A percentile compares a stretch with the other conserved stretches of the same genome.
These are phyloP conservation scores for Biscogniauxia mediterranea DNA, from an alignment of 2,329 filamentous ascomycete genomes.

Conservation along the genomic window DNA sequence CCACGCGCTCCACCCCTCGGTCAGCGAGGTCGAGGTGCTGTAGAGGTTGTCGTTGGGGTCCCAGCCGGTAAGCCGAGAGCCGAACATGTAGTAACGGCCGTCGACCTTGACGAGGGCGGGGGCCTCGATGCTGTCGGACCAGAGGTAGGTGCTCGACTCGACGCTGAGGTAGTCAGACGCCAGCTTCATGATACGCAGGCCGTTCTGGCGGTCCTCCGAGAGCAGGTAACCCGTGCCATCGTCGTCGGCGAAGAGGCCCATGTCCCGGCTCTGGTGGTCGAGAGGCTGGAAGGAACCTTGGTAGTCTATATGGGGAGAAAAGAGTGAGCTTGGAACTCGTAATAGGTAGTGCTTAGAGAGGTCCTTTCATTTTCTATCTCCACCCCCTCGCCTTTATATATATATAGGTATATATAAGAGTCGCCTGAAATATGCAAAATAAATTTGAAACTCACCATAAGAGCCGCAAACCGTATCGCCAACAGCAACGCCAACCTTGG, in stretches of 20 bases:
- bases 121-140: slow-evolving; percentile 54
- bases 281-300: slow-evolving; percentile 40
- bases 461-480: slow-evolving; percentile 57
- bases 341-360: no score
- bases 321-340: background rate
- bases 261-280: slow-evolving; percentile 52
- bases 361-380: no score
- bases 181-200: slow-evolving; percentile 55
- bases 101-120: slow-evolving; percentile 61
- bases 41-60: slow-evolving; percentile 63
- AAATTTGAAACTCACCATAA: slow-evolving; percentile 38
- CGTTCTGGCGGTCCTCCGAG: slow-evolving; percentile 47
- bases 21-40: slow-evolving; percentile 53
- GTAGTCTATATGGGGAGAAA: slow-evolving; percentile 14
- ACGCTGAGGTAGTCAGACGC: slow-evolving; percentile 55
- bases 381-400: background rate
- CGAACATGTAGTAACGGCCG: slow-evolving; percentile 63
- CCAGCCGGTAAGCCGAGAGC: slow-evolving; percentile 56
- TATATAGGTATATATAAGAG: no score
- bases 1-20: slow-evolving; percentile 61
- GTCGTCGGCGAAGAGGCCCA: slow-evolving; percentile 47
- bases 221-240: slow-evolving; percentile 18
- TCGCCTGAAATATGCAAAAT: background rate
- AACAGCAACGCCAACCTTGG: slow-evolving; percentile 61
- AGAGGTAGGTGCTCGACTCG: slow-evolving; percentile 45